Conservation (phyloP, 225 moss, liverwort and hornwort species). For the Rhytidiadelphus loreus region DNA sequence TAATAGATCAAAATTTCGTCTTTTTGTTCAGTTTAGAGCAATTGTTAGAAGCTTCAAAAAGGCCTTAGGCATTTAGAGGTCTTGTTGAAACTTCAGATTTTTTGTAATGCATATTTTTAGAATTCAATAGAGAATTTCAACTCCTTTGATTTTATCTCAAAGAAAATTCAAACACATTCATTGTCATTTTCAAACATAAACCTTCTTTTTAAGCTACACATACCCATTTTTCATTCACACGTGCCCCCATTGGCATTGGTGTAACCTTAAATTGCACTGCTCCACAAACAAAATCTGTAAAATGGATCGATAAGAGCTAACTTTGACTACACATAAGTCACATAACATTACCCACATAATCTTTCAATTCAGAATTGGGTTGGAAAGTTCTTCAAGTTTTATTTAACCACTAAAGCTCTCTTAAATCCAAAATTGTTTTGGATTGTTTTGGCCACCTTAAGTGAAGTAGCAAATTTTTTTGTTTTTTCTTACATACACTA, state of each 20-base stretch:
- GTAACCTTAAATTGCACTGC: rapidly evolving
- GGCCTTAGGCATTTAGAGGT: no score
- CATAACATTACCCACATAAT: no score
- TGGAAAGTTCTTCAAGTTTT: not conserved
- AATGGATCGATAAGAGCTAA: no score
- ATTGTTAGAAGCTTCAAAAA: no score
- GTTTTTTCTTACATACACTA: not conserved
- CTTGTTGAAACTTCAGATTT: no score
- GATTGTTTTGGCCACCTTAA: not conserved
- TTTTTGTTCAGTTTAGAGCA: no score
- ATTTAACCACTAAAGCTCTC: not conserved
- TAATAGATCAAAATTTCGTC: no score
- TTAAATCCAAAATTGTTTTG: not conserved
- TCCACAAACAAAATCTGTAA: not conserved
- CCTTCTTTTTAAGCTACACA: not conserved
- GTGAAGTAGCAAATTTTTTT: not conserved
- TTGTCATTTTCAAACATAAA: not conserved
- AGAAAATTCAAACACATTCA: not conserved
- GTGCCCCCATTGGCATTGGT: no score
- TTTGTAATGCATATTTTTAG: no score
- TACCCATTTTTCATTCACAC: not conserved
- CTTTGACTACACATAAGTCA: not conserved
- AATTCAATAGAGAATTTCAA: not conserved
- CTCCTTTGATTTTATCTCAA: not conserved
- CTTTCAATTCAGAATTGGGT: not conserved